phyloP scores from a whole-genome alignment of 2,329 filamentous ascomycete species.

The Remersonia thermophila region DNA sequence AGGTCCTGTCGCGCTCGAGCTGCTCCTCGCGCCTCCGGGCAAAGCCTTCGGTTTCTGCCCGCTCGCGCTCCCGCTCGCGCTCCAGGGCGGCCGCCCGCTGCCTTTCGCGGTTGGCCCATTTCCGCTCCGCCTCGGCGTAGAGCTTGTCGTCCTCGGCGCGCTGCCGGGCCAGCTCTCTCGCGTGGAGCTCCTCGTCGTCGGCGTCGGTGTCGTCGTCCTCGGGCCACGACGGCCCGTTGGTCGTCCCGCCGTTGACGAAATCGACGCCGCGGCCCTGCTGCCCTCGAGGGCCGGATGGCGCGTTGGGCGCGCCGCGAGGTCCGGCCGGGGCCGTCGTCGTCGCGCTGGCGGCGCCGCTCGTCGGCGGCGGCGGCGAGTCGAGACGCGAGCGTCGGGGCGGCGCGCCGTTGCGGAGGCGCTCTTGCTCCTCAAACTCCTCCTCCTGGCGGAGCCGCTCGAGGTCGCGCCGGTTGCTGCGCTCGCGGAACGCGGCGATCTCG shows the following conservation, averaged over 20 bases:
- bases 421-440: slow-evolving; percentile 82
- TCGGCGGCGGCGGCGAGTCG: slow-evolving; percentile 61
- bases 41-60: slow-evolving; percentile 55
- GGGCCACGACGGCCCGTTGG: slow-evolving; percentile 49
- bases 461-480: slow-evolving; percentile 79
- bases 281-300: slow-evolving; percentile 52
- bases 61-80: slow-evolving; percentile 70
- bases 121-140: slow-evolving; percentile 74
- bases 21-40: slow-evolving; percentile 58
- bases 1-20: slow-evolving; percentile 52
- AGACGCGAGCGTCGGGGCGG: slow-evolving; percentile 49
- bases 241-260: slow-evolving; percentile 69
- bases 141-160: slow-evolving; percentile 65
- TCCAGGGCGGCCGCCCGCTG: slow-evolving; percentile 74
- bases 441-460: slow-evolving; percentile 77
- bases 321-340: slow-evolving; percentile 67
- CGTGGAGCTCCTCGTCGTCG: slow-evolving; percentile 74
- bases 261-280: slow-evolving; percentile 52
- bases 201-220: slow-evolving; percentile 84
- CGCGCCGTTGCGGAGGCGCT: slow-evolving; percentile 60
- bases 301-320: slow-evolving; percentile 56
- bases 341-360: no score
- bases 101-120: slow-evolving; percentile 83
- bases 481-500: slow-evolving; percentile 89
- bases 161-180: slow-evolving; percentile 56